Evolutionary conservation across 352 stramenopile species (phyloP).

Genomic region (Phytophthora nicotianae): DNA sequence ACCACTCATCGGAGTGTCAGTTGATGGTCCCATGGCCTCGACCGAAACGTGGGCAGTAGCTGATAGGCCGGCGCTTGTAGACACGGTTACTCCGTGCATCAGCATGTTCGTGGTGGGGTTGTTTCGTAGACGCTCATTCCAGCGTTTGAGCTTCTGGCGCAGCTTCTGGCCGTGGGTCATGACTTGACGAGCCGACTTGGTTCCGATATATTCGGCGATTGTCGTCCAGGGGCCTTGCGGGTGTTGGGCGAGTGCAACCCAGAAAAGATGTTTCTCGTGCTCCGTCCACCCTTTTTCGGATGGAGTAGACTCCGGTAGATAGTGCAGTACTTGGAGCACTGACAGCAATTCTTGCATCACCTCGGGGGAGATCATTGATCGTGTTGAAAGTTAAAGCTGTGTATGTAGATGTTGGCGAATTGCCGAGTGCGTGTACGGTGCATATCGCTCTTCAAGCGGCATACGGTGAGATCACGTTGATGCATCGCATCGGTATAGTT

Average conservation of each 20-base stretch:
- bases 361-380: conserved; percentile 35
- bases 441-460: not conserved
- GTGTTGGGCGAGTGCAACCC: conserved; percentile 43
- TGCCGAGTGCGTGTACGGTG: conserved; percentile 14
- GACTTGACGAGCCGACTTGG: conserved; percentile 49
- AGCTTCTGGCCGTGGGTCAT: conserved; percentile 63
- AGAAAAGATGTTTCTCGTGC: conserved; percentile 50
- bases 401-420: conserved; percentile 15
- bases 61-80: conserved; percentile 3
- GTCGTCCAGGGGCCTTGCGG: conserved; percentile 52
- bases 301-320: conserved; percentile 25
- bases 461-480: conserved; percentile 2
- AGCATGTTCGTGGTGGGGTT: conserved; percentile 30
- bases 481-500: not conserved
- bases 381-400: not conserved
- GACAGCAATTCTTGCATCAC: conserved; percentile 39
- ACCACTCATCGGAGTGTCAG: not conserved
- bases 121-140: conserved; percentile 40
- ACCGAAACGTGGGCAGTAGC: conserved; percentile 19
- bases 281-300: conserved; percentile 40
- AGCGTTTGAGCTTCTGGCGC: conserved; percentile 55
- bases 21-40: not conserved
- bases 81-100: conserved; percentile 23
- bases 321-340: conserved; percentile 35
- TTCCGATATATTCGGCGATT: conserved; percentile 53